Evolutionary conservation across 2,329 filamentous ascomycete species (phyloP).

Genomic region (Arthrobotrys pseudoclavata): DNA sequence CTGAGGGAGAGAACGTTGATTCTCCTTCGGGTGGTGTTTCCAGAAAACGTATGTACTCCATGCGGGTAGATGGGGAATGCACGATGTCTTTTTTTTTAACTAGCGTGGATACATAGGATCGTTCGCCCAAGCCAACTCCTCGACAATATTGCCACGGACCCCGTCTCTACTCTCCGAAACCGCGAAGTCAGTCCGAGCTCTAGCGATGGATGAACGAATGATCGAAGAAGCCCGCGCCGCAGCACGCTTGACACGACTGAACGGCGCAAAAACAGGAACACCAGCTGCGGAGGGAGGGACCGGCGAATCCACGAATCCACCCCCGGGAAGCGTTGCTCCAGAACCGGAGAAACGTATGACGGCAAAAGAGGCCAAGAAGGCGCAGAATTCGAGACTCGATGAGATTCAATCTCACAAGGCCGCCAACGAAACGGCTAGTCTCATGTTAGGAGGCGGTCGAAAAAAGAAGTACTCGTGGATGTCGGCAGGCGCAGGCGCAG

Average conservation of each 20-base stretch:
- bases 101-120: constrained; percentile 38
- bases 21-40: constrained; percentile 36
- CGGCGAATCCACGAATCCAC: constrained; percentile 33
- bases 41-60: constrained; percentile 40
- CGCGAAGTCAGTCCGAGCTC: constrained; percentile 35
- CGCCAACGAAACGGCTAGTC: constrained; percentile 63
- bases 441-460: constrained; percentile 63
- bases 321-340: constrained; percentile 40
- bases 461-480: constrained; percentile 64
- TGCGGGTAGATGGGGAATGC: not conserved
- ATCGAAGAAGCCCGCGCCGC: constrained; percentile 57
- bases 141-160: constrained; percentile 24
- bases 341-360: constrained; percentile 61
- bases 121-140: constrained; percentile 48
- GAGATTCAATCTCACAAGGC: constrained; percentile 63
- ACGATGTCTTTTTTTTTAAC: not conserved
- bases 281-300: constrained; percentile 36
- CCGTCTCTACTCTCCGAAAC: constrained; percentile 46
- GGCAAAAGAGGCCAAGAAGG: constrained; percentile 62
- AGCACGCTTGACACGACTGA: constrained; percentile 33
- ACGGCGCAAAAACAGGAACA: constrained; percentile 49
- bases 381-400: constrained; percentile 62
- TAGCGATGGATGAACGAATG: constrained; percentile 47
- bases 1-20: constrained; percentile 29
- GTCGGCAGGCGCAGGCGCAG: constrained; percentile 57